Evolutionary conservation across 306 rosid genomes (phyloP).

Genomic region (Echinosophora koreensis): DNA sequence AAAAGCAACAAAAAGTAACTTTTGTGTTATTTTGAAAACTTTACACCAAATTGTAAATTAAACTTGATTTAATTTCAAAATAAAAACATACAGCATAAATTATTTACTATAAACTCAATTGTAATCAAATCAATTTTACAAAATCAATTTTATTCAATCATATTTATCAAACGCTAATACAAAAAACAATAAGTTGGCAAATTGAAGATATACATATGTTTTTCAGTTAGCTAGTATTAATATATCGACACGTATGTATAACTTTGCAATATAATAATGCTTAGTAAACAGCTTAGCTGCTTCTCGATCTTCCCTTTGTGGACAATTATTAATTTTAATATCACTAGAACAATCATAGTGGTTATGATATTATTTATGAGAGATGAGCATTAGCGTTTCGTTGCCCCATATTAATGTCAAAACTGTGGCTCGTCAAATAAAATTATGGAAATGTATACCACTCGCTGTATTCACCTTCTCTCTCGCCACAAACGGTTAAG

Average conservation of each 20-base stretch:
- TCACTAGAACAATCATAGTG: background rate
- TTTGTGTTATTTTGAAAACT: too few species aligned
- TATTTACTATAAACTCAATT: too few species aligned
- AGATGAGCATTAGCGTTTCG: background rate
- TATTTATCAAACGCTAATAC: too few species aligned
- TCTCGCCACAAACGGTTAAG: too few species aligned
- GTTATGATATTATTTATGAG: background rate
- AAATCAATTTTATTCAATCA: too few species aligned
- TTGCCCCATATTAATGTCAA: background rate
- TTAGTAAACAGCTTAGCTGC: slow-evolving; percentile 15
- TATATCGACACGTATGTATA: background rate
- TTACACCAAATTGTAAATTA: too few species aligned
- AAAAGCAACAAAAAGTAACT: too few species aligned
- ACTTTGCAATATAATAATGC: background rate
- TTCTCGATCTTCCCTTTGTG: background rate
- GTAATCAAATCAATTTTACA: too few species aligned
- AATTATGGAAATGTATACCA: too few species aligned
- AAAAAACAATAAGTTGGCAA: background rate
- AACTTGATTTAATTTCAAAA: too few species aligned
- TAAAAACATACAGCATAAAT: too few species aligned
- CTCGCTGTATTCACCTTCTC: too few species aligned
- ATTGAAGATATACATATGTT: background rate
- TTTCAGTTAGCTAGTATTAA: background rate
- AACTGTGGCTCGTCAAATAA: background rate
- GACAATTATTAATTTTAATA: background rate